phyloP scores from a whole-genome alignment of 805 yeast species.

The Teunomyces lycoperdinae region DNA sequence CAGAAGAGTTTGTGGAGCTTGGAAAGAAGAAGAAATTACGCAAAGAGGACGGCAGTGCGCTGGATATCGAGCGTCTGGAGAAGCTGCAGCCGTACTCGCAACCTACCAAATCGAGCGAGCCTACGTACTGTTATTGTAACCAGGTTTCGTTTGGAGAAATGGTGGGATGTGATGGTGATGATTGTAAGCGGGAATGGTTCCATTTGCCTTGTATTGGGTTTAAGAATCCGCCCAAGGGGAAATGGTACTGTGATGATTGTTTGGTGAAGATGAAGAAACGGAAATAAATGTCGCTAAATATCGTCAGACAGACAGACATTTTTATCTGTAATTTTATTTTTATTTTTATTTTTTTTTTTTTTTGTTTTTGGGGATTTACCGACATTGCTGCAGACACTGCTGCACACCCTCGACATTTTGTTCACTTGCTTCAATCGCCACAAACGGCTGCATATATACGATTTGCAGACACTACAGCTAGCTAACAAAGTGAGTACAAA shows the following conservation, averaged over 20 bases:
- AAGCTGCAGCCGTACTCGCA: background rate
- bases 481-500: too few relatives aligned
- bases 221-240: conserved; percentile 72
- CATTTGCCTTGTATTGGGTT: conserved; percentile 91
- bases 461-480: too few relatives aligned
- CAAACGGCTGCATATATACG: too few relatives aligned
- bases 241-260: conserved; percentile 47
- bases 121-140: conserved; percentile 92
- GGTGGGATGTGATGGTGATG: conserved; percentile 98
- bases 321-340: too few relatives aligned
- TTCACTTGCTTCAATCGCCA: too few relatives aligned
- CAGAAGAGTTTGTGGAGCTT: background rate
- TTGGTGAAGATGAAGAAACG: conserved; percentile 31
- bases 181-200: conserved; percentile 92
- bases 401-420: too few relatives aligned
- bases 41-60: conserved; percentile 13
- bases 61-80: conserved; percentile 3
- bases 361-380: too few relatives aligned
- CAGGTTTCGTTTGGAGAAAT: conserved; percentile 97
- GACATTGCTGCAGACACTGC: too few relatives aligned
- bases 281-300: background rate
- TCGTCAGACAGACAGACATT: background rate
- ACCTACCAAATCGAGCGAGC: conserved; percentile 44
- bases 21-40: conserved; percentile 16
- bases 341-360: too few relatives aligned